Conservation (phyloP, 306 rosid genomes). For the Prunus dulcis region DNA sequence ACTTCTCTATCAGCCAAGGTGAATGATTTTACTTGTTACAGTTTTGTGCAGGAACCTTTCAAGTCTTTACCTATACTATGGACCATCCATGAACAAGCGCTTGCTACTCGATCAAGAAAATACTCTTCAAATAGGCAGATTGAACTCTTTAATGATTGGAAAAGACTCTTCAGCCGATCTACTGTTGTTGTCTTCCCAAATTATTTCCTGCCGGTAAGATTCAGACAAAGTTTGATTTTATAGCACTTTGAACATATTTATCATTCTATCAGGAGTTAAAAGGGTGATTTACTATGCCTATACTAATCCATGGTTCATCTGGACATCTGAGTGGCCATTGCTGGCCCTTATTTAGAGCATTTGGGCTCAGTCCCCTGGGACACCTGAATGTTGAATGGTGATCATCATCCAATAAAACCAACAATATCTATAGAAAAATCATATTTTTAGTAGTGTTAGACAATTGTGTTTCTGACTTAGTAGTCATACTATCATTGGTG, state of each 20-base stretch:
- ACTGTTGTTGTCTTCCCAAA: slow-evolving; percentile 91
- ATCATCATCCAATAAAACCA: slow-evolving; percentile 6
- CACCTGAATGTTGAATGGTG: background rate
- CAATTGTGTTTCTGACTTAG: background rate
- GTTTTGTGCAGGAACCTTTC: slow-evolving; percentile 97
- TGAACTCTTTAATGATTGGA: slow-evolving; percentile 86
- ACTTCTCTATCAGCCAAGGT: slow-evolving; percentile 31
- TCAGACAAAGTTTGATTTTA: slow-evolving; percentile 16
- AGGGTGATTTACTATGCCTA: background rate
- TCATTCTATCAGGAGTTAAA: slow-evolving; percentile 1
- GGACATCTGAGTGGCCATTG: background rate
- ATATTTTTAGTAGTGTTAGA: slow-evolving; percentile 10
- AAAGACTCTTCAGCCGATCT: slow-evolving; percentile 80
- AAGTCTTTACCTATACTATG: slow-evolving; percentile 84
- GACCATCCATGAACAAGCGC: slow-evolving; percentile 74
- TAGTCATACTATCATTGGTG: background rate
- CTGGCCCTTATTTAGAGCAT: background rate
- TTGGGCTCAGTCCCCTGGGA: background rate
- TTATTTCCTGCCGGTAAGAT: slow-evolving; percentile 83
- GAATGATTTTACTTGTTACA: slow-evolving; percentile 68
- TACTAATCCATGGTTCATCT: background rate
- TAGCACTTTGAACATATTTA: slow-evolving; percentile 11
- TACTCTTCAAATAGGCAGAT: slow-evolving; percentile 46
- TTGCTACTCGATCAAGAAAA: slow-evolving; percentile 66
- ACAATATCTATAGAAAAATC: slow-evolving; percentile 5